Evolutionary conservation across 2,329 filamentous ascomycete genomes (phyloP), one percentile per base, ranked within the genome.

Genomic region (Fusarium buharicum): DNA sequence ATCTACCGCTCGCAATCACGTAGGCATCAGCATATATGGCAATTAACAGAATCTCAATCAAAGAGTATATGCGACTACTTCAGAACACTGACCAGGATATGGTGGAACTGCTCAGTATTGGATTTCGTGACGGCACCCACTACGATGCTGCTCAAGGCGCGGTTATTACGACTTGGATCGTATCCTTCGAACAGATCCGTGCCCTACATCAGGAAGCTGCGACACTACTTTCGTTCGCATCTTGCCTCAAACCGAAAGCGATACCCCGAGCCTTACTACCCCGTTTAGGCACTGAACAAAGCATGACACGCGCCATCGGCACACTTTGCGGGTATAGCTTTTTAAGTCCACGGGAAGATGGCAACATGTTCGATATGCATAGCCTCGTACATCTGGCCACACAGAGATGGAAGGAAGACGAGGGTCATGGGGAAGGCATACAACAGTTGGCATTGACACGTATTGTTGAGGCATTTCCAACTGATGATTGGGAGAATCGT

Each of bases 21-120:
- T 74, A 80, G 68, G 75, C 78, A n/a, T 72, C 75, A 4, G 77
- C 78, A 9, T 82, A 79, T 48, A 68, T 82, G 20, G 78, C 76
- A 40, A 54, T 54, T 16, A 74, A 65, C 31, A 55, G 66, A 4
- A 60, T 67, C 16, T 27, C 70, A 27, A 49, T 75, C 6, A 7
- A 17, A 1, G 55, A 72, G 38, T 81, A 81, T 24, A 11, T 80
- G 4, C 43, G 30, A 3, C 70, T 79, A 0, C 63, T 27, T 27
- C 6, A 27, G 24, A 27, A 27, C 9, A 27, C 24, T 6, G 5
- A 27, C 9, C 24, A 27, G 5, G 24, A 27, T 9, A 27, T 5
- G 24, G 9, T 27, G 9, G 24, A 27, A 27, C 24, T 78, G 28
- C 12, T 30, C 7, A 9, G 10, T 12, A 10, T 10, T 8, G 50